A percentile compares a stretch with the other conserved stretches of the same genome.
phyloP scores from a whole-genome alignment of 495 filamentous ascomycete species.

The Hypoxylon perforatum region DNA sequence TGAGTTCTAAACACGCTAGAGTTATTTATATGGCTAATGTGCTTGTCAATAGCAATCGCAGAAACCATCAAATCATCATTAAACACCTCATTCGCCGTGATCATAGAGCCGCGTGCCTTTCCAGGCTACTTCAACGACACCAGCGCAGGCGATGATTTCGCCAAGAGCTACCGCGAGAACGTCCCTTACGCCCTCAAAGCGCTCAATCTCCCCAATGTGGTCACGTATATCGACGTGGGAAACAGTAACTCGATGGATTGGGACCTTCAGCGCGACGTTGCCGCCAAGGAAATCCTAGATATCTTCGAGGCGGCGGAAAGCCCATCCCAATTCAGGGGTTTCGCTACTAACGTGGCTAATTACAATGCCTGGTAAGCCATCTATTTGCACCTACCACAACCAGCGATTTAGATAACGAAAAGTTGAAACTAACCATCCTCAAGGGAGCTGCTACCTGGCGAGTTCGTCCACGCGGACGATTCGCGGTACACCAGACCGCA shows the following conservation, averaged over 20 bases:
- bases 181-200: conserved; percentile 68
- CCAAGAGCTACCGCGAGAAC: conserved; percentile 64
- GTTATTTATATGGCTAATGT: too few relatives aligned
- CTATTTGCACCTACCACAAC: not conserved
- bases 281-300: conserved; percentile 51
- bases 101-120: conserved; percentile 70
- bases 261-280: conserved; percentile 59
- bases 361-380: conserved; percentile 65
- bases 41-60: conserved; percentile 59
- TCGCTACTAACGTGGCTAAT: conserved; percentile 74
- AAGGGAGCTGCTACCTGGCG: conserved; percentile 56
- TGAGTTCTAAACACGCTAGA: not conserved
- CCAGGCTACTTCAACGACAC: conserved; percentile 67
- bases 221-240: conserved; percentile 76
- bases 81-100: conserved; percentile 52
- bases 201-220: conserved; percentile 70
- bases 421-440: not conserved
- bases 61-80: conserved; percentile 49
- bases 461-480: conserved; percentile 62
- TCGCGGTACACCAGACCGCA: conserved; percentile 43
- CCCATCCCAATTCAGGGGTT: conserved; percentile 69
- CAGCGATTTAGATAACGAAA: not conserved
- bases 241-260: conserved; percentile 74
- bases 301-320: conserved; percentile 66
- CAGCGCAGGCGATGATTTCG: conserved; percentile 62